Evolutionary conservation across 2,329 filamentous ascomycete genomes (phyloP), one percentile per base, ranked within the genome.

Genomic region (Triangularia verruculosa): DNA sequence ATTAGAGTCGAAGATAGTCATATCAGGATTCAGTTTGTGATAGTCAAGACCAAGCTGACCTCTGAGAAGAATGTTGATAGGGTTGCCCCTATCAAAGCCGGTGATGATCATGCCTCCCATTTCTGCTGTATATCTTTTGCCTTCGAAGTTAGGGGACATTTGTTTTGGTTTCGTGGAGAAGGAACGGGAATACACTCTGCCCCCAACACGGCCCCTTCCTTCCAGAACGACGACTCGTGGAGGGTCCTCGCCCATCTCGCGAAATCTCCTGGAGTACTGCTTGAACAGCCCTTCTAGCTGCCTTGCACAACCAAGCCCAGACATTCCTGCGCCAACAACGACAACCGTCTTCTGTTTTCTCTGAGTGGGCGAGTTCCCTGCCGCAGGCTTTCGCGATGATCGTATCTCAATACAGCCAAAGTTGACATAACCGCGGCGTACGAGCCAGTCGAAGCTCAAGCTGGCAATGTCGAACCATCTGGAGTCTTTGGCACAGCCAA

Each of bases 91-190:
- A 69, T 98, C 93, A 74, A 98, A 99, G 0, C 95, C 95, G 32
- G 96, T 97, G 66, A 99, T 93, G 65, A 99, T 98, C 83, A 99
- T 97, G 61, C 94, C 95, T 27, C 95, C 95, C 88, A 97, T 96
- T 75, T 99, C 95, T 30, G 92, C 95, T 20, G 93, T 98, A 72
- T 89, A 90, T 58, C 86, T 80, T 66, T 82, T 84, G 8, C 80
- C 83, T 78, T 84, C 74, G 83, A 85, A 77, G 73, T 68, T 80
- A 71, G 73, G 81, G 77, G 73, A 86, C 70, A 68, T 78, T 76
- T 72, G 80, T 73, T 62, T 80, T 76, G 74, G 84, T 75, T 79
- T 89, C 78, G 79, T 87, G 82, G 80, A 79, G 67, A 89, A 83
- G 24, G 83, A 78, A 60, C 85, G 92, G 60, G 95, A 99, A 77